Percentiles rank a stretch among this genome's conserved stretches.
Conservation (phyloP, 2,329 filamentous ascomycete species). For the Colletotrichum phormii region DNA sequence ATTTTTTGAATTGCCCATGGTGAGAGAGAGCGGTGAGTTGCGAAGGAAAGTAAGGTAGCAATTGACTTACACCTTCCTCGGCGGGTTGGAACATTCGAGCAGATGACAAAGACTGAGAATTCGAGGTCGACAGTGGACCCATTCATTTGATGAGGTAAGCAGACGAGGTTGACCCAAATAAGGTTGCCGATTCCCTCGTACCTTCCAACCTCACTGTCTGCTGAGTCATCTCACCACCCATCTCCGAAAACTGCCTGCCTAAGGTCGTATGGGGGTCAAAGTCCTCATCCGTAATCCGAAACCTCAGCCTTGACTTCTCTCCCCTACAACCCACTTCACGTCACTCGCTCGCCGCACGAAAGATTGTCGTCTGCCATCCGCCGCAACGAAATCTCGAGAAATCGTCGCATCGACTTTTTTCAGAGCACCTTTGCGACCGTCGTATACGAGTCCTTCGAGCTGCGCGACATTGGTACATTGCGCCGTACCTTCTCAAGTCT, state of each 20-base stretch:
- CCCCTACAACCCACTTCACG: slow-evolving; percentile 40
- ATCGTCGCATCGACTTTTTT: slow-evolving; percentile 31
- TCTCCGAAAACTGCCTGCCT: background rate
- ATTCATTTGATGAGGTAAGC: background rate
- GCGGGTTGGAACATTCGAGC: background rate
- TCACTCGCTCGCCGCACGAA: slow-evolving; percentile 48
- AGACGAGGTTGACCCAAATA: background rate
- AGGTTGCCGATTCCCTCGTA: background rate
- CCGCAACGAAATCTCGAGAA: slow-evolving; percentile 38
- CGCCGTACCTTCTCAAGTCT: slow-evolving; percentile 21
- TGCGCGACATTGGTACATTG: slow-evolving; percentile 47
- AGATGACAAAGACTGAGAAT: background rate
- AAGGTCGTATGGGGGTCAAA: slow-evolving; percentile 6
- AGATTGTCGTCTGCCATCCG: slow-evolving; percentile 46
- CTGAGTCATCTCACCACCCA: slow-evolving; percentile 25
- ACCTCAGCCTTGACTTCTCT: slow-evolving; percentile 21
- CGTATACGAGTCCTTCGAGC: slow-evolving; percentile 45
- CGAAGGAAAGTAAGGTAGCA: background rate
- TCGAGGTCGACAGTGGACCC: background rate
- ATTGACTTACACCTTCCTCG: background rate
- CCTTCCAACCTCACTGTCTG: background rate
- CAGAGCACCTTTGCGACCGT: slow-evolving; percentile 34
- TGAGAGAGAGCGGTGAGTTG: too few relatives aligned
- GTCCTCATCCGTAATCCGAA: slow-evolving; percentile 25
- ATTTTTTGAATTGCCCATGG: too few relatives aligned